Conservation (phyloP, 768 basidiomycete genomes). For the Tephrocybe sp. region DNA sequence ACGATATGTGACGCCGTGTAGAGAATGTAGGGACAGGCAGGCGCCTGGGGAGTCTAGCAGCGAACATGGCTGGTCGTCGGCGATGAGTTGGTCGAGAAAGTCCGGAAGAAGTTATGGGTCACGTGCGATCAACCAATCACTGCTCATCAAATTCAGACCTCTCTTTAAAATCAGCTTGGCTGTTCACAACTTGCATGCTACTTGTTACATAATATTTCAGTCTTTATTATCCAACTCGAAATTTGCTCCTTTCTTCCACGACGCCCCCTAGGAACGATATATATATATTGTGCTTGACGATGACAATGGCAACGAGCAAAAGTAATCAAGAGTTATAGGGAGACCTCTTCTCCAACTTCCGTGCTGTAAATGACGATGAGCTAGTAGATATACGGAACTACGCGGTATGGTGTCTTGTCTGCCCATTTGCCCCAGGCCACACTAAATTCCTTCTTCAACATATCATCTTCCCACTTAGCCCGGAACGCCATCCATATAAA, state of each 20-base stretch:
- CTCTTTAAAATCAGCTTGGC: not conserved
- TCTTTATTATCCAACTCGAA: too few species aligned
- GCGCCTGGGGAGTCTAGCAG: slow-evolving; percentile 28
- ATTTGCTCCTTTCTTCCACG: too few species aligned
- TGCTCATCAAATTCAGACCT: not conserved
- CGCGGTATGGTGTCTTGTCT: slow-evolving; percentile 7
- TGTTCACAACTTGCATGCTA: too few species aligned
- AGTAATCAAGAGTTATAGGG: too few species aligned
- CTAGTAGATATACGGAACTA: slow-evolving; percentile 6
- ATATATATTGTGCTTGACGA: too few species aligned
- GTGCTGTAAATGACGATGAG: too few species aligned
- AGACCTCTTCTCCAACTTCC: too few species aligned
- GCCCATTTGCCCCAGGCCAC: slow-evolving; percentile 5
- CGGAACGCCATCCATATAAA: slow-evolving; percentile 6
- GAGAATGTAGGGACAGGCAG: slow-evolving; percentile 21
- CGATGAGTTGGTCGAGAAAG: slow-evolving; percentile 17
- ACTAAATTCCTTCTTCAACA: slow-evolving; percentile 8
- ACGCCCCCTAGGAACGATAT: too few species aligned
- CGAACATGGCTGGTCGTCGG: slow-evolving; percentile 24
- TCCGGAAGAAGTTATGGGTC: slow-evolving; percentile 14
- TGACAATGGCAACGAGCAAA: too few species aligned
- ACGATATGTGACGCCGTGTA: slow-evolving; percentile 36
- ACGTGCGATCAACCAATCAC: slow-evolving; percentile 19
- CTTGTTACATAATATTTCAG: too few species aligned
- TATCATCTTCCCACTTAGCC: slow-evolving; percentile 5